phyloP scores from a whole-genome alignment of 208 protist genomes.

The Angomonas ambiguus region DNA sequence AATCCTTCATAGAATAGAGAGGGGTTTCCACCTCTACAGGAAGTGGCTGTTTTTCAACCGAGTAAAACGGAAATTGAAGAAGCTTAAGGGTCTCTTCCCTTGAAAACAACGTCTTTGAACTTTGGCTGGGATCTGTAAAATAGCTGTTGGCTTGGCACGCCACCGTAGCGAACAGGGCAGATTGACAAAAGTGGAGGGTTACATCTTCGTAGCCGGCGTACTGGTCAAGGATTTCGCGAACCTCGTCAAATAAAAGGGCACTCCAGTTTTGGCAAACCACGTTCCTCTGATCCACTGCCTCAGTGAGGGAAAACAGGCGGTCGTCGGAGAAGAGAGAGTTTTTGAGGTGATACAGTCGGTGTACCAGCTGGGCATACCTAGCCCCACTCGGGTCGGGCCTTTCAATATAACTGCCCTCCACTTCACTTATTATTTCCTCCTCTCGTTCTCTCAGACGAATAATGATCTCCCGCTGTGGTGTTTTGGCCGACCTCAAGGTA shows the following conservation, averaged over 20 bases:
- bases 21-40: slow-evolving; percentile 16
- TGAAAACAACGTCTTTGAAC: slow-evolving; percentile 30
- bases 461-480: slow-evolving; percentile 36
- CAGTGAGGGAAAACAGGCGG: slow-evolving; percentile 38
- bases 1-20: slow-evolving; percentile 36
- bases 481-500: slow-evolving; percentile 35
- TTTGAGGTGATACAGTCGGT: slow-evolving; percentile 60
- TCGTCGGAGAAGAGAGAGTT: slow-evolving; percentile 59
- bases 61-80: slow-evolving; percentile 51
- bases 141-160: slow-evolving; percentile 49
- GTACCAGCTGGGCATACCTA: slow-evolving; percentile 69
- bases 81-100: slow-evolving; percentile 43
- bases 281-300: slow-evolving; percentile 10
- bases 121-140: background rate
- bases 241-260: slow-evolving; percentile 71
- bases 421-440: slow-evolving; percentile 23
- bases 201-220: slow-evolving; percentile 89
- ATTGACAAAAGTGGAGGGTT: slow-evolving; percentile 70
- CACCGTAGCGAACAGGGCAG: slow-evolving; percentile 66
- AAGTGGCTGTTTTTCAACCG: slow-evolving; percentile 28
- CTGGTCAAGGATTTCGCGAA: slow-evolving; percentile 49
- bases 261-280: slow-evolving; percentile 44
- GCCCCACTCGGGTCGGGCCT: slow-evolving; percentile 62
- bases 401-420: slow-evolving; percentile 32
- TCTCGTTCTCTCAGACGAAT: slow-evolving; percentile 30